Evolutionary conservation across 306 rosid species (phyloP), one percentile per base, ranked within the genome.

Genomic region (Lathyrus aphaca): DNA sequence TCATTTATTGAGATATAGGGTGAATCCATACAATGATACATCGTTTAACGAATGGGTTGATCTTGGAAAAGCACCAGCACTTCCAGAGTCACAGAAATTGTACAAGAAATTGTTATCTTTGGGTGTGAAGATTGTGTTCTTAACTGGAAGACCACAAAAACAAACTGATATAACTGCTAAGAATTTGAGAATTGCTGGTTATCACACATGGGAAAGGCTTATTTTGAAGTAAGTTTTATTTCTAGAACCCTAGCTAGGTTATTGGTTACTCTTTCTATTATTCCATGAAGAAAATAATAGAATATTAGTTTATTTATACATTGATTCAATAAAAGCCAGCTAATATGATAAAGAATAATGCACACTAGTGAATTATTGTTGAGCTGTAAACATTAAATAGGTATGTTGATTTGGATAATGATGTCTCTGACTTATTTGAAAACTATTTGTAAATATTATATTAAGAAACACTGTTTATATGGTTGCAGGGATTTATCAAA

Each of bases 151-250:
- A 74, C 0, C 57, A 13, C 74, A 45, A 11, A 5, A 9, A 3
- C 74, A 62, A 18, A 69, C 30, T 38, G 3, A 7, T 0, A 38
- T 37, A 0, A 86, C 89, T 0, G 17, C 10, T 5, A 1, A 5
- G n/a, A 86, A 88, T 55, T 84, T 88, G 6, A 71, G 27, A 13
- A 0, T 1, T 3, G 95, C n/a, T 50, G 89, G 91, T 0, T 88
- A 12, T 55, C 15, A 11, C 23, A 67, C 73, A 3, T 88, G 91
- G 91, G 74, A 76, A 1, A 86, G 74, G 68, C 68, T 88, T 10
- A 40, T 84, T n/a, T 71, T 69, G 53, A 88, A 76, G 95, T 88
- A 59, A 73, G 77, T 27, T 53, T 30, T 1, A 32, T 4, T 30
- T 5, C 5, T 4, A 30, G 1, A 4, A 4, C 0, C 0, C 1